A percentile compares a stretch with the other conserved stretches of the same genome.
Conservation (phyloP, 2,329 filamentous ascomycete species). For the Fusarium luffae region DNA sequence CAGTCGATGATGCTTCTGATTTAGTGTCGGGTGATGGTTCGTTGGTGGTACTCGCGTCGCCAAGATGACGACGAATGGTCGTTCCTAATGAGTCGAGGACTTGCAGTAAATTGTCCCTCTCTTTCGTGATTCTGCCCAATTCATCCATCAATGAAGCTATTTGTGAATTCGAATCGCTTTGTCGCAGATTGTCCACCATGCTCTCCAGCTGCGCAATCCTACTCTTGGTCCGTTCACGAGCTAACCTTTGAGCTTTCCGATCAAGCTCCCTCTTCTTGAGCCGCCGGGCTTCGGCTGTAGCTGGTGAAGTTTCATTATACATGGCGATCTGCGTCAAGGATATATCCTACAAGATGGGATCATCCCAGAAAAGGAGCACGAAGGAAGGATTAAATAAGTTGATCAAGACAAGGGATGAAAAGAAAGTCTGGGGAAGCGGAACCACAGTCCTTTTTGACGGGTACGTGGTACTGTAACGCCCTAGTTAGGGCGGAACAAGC, state of each 20-base stretch:
- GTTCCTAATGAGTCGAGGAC: constrained; percentile 27
- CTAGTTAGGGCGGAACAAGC: constrained; percentile 8
- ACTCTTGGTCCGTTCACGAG: constrained; percentile 48
- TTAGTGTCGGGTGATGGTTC: background rate
- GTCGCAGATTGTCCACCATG: constrained; percentile 43
- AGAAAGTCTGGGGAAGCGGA: constrained; percentile 25
- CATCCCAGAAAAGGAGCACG: background rate
- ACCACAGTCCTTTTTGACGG: constrained; percentile 7
- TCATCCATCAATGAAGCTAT: constrained; percentile 43
- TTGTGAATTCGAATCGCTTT: constrained; percentile 42
- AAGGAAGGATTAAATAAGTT: background rate
- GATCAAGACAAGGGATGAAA: background rate
- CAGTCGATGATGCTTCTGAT: background rate
- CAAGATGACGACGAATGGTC: constrained; percentile 34
- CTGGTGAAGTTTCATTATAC: constrained; percentile 13
- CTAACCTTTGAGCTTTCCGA: constrained; percentile 48
- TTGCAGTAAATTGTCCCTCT: constrained; percentile 38
- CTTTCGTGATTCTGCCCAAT: constrained; percentile 41
- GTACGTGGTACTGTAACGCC: background rate
- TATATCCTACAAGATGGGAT: background rate
- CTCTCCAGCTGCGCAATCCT: constrained; percentile 48
- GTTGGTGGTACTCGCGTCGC: background rate
- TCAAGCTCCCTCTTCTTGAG: constrained; percentile 50
- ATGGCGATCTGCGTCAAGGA: constrained; percentile 29
- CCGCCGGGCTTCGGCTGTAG: constrained; percentile 30